Percentiles rank a stretch among this genome's conserved stretches.
Evolutionary conservation across 2,329 filamentous ascomycete species (phyloP).

Genomic region (Epichloe sibirici): DNA sequence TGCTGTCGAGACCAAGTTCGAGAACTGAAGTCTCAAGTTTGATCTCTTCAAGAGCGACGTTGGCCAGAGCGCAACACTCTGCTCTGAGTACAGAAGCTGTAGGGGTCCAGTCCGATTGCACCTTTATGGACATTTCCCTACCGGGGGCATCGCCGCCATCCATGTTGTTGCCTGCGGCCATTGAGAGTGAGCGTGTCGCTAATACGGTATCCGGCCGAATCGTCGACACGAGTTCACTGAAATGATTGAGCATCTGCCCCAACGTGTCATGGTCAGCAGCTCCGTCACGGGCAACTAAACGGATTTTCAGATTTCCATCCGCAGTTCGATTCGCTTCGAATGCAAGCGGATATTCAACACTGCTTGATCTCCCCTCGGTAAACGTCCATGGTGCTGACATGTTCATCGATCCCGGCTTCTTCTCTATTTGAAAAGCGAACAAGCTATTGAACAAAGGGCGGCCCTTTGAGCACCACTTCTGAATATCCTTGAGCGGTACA

Average conservation of each 20-base stretch:
- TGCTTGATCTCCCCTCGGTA: conserved; percentile 28
- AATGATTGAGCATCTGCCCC: conserved; percentile 24
- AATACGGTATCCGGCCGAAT: conserved; percentile 7
- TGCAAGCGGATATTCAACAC: conserved; percentile 63
- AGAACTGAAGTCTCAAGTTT: conserved; percentile 54
- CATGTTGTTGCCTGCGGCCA: background rate
- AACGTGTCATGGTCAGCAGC: conserved; percentile 21
- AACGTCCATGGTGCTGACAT: conserved; percentile 39
- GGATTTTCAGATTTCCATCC: conserved; percentile 38
- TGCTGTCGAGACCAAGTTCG: conserved; percentile 80
- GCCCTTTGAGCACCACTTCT: conserved; percentile 59
- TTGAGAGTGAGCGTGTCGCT: background rate
- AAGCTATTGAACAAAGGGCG: conserved; percentile 63
- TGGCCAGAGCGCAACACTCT: conserved; percentile 52
- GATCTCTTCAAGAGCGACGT: conserved; percentile 38
- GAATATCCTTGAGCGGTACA: conserved; percentile 64
- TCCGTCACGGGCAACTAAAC: conserved; percentile 44
- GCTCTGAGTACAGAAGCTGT: conserved; percentile 40
- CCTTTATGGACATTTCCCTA: background rate
- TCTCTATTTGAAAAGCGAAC: conserved; percentile 64
- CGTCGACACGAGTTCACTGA: conserved; percentile 18
- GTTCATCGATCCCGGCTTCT: conserved; percentile 13
- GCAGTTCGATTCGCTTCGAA: conserved; percentile 53
- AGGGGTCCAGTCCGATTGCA: conserved; percentile 7
- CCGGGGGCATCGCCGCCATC: background rate